Percentiles rank a stretch among this genome's conserved stretches.
Evolutionary conservation across 164 flowering plant genomes (phyloP).

Genomic region (Vitis riparia): DNA sequence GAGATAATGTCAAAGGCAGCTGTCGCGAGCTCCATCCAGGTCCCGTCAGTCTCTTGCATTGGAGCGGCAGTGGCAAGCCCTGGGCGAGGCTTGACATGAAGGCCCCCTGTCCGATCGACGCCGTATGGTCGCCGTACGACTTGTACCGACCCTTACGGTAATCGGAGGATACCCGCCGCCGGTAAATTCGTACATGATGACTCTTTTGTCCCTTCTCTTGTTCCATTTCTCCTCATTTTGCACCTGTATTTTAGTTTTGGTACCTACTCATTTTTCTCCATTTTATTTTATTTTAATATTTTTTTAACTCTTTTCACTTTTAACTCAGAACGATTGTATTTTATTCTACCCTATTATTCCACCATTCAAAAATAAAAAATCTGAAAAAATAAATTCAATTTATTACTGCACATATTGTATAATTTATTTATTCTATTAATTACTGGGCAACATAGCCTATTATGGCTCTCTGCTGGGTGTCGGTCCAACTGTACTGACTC

Average conservation of each 20-base stretch:
- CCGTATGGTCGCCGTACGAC: constrained; percentile 88
- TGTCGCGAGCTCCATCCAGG: constrained; percentile 91
- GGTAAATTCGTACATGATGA: constrained; percentile 35
- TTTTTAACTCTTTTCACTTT: constrained; percentile 4
- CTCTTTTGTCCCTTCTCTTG: constrained; percentile 3
- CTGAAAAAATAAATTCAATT: constrained; percentile 19
- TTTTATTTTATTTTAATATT: constrained; percentile 7
- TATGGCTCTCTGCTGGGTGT: no score
- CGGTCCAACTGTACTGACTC: no score
- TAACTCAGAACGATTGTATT: constrained; percentile 23
- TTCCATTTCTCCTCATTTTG: neutral
- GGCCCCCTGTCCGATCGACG: constrained; percentile 79
- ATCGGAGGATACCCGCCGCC: constrained; percentile 12
- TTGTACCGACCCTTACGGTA: constrained; percentile 52
- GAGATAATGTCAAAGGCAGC: constrained; percentile 88
- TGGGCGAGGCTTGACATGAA: constrained; percentile 82
- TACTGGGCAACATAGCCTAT: no score
- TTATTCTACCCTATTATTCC: constrained; percentile 41
- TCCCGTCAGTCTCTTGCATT: constrained; percentile 87
- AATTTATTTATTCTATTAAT: no score
- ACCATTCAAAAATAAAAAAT: constrained; percentile 32
- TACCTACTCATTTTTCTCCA: neutral
- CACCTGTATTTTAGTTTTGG: neutral
- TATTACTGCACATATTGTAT: constrained; percentile 1
- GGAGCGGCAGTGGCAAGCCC: constrained; percentile 98